Evolutionary conservation across 768 basidiomycete species (phyloP).

Genomic region (Agaricus blazei): DNA sequence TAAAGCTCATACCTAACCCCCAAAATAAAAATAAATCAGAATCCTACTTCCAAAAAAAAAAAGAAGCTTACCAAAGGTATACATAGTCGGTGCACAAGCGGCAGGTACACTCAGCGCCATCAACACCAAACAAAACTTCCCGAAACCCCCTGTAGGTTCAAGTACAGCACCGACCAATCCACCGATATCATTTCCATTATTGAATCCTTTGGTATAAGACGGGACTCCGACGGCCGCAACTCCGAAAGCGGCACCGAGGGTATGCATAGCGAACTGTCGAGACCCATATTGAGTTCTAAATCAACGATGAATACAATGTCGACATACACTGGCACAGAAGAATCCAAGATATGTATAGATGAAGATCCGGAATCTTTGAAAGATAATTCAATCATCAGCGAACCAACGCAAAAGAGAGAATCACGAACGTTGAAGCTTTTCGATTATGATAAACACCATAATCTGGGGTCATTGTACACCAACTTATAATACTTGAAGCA

Average conservation of each 20-base stretch:
- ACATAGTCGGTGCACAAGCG: slow-evolving; percentile 74
- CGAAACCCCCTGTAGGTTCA: slow-evolving; percentile 55
- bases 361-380: slow-evolving; percentile 49
- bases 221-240: slow-evolving; percentile 50
- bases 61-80: slow-evolving; percentile 49
- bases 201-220: slow-evolving; percentile 52
- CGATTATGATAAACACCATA: slow-evolving; percentile 37
- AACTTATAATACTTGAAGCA: slow-evolving; percentile 33
- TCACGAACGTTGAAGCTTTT: slow-evolving; percentile 46
- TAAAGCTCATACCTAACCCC: slow-evolving; percentile 48
- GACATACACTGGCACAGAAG: slow-evolving; percentile 51
- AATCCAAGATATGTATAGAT: slow-evolving; percentile 63
- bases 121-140: slow-evolving; percentile 67
- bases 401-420: background rate
- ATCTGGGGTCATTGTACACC: slow-evolving; percentile 39
- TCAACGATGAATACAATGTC: background rate
- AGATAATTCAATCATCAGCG: background rate
- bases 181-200: slow-evolving; percentile 48
- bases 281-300: slow-evolving; percentile 5
- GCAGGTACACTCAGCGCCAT: slow-evolving; percentile 71
- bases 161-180: slow-evolving; percentile 62
- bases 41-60: background rate
- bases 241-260: slow-evolving; percentile 67
- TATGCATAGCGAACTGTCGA: slow-evolving; percentile 32
- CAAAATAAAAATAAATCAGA: background rate